Base-by-base conservation (phyloP, 106 monocot species). In the Phalaenopsis equestris region DNA sequence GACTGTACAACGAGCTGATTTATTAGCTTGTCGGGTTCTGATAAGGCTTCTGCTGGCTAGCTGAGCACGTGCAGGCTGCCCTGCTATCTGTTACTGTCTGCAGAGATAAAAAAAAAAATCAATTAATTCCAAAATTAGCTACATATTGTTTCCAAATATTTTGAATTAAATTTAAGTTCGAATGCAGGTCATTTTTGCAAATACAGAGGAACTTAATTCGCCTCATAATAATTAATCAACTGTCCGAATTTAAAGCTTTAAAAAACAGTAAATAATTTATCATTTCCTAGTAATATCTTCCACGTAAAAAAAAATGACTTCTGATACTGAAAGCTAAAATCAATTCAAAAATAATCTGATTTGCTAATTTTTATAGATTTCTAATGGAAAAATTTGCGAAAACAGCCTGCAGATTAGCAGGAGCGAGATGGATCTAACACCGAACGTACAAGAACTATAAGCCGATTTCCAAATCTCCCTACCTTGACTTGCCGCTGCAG, bases 401-500 rank as follows among this genome's bases (percentile, higher is more conserved):
- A 61, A 61, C 21, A 5, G 61, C 1, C 4, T 70, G 39, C 14
- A 39, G 38, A 70, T 70, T 41, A 39, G 2, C 39, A 70, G 38
- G 38, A 70, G 9, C 2, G 8, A 21, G 21, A 23, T 61, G 21
- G 21, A 61, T 61, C 6, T 23, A 21, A 21, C 61, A 61, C 5
- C 2, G 61, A 21, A 3, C 19, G 61, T 61, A 61, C 61, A 23
- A 23, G 61, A 23, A 61, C 21, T 36, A 9, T 68, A 30, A 30
- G 37, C 37, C 37, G 37, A 68, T 36, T 36, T 36, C 23, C 30
- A 16, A 42, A n/a, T 74, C 15, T 39, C 74, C 76, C 8, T 83
- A 95, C 95, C 95, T 92, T 95, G 49, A 89, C 92, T 42, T 91
- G 86, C 76, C 80, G 91, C 75, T 95, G 95, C 11, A 95, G 92